Evolutionary conservation across 2,329 filamentous ascomycete genomes (phyloP), one percentile per base, ranked within the genome.

Genomic region (Colletotrichum simmondsii): DNA sequence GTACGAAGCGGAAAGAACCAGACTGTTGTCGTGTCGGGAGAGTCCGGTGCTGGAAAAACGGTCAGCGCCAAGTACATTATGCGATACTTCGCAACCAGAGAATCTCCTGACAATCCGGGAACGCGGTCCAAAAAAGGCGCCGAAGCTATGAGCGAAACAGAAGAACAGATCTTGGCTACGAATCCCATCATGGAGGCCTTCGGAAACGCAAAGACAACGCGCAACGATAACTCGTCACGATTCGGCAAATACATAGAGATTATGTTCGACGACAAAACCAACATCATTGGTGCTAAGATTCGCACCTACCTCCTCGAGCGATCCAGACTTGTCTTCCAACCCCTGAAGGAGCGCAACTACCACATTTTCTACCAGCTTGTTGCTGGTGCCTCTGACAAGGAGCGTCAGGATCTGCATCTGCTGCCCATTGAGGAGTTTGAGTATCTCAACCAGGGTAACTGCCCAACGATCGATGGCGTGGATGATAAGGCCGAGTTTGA

Each of bases 211-310:
- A 99, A 99, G 87, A 99, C 97, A n/a, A 99, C 97, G 12, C 91
- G 97, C 82, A 99, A 99, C 86, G 97, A 99, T 85, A 99, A 99
- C 85, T 99, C 97, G 57, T 99, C 97, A 54, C 92, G 97, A 80
- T 99, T 99, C 84, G 97, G 97, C 83, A 99, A 99, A 88, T 99
- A 99, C 83, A 98, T 99, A 78, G 97, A 99, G 86, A 99, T 99
- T 81, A 96, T 98, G 95, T 99, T 99, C 83, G 95, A 98, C 85
- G 91, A 94, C 75, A 91, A 93, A 79, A 98, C 95, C 75, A 97
- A 97, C 82, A 99, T 99, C 79, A 98, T 98, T 80, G 97, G 97
- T 77, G 97, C 97, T 69, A 97, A 97, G 86, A 99, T 99, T 80
- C 91, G 97, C 78, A 98, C 95, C 68, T 99, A 99, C 80, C 88